Conservation (phyloP, 164 flowering plant species). For the Berberis thunbergii region DNA sequence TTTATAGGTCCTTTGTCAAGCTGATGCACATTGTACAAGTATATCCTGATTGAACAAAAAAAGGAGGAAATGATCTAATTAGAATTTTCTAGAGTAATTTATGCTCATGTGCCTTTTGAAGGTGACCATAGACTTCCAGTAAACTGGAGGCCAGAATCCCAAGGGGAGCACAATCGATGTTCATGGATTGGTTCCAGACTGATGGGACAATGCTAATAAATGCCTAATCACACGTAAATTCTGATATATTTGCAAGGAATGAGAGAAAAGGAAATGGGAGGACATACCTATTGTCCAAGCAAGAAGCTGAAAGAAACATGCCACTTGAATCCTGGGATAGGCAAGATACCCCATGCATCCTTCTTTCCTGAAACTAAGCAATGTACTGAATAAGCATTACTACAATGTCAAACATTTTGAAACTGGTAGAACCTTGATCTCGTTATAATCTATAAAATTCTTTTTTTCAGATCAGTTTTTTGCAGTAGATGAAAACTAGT, state of each 20-base stretch:
- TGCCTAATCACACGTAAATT: no score
- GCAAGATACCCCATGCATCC: conserved; percentile 73
- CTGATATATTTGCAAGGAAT: not conserved
- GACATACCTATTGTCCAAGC: conserved; percentile 82
- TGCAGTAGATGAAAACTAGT: no score
- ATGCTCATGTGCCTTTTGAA: no score
- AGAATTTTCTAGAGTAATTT: not conserved
- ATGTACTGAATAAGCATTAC: no score
- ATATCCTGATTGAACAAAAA: conserved; percentile 44
- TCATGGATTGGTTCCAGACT: not conserved
- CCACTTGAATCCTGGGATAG: conserved; percentile 84
- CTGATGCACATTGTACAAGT: conserved; percentile 73
- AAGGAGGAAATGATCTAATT: not conserved
- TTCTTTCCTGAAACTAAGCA: conserved; percentile 41
- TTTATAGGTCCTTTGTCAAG: conserved; percentile 72
- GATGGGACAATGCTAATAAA: not conserved
- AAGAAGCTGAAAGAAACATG: conserved; percentile 77
- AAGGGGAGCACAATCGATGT: no score
- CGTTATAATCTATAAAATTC: no score
- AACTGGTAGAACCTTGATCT: no score
- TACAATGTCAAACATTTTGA: no score
- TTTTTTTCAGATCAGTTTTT: no score
- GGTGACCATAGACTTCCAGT: no score
- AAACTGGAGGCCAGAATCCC: no score
- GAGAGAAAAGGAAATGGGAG: not conserved